These are phyloP conservation scores for Lactarius tabidus DNA, from an alignment of 768 basidiomycete genomes.

Conservation along the genomic window DNA sequence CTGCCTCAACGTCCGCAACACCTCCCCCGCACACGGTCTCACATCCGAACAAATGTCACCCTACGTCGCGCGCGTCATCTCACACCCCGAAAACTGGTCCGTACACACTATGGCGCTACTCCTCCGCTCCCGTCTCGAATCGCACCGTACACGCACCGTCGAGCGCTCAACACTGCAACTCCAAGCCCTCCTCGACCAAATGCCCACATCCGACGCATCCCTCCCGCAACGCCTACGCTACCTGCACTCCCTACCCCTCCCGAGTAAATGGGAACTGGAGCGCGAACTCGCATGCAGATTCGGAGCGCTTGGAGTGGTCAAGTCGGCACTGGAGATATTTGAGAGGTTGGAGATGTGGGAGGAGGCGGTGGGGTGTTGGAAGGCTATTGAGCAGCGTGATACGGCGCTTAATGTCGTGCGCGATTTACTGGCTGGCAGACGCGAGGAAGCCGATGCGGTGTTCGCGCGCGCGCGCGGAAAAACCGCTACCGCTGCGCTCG, in stretches of 20 bases:
- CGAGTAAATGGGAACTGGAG: constrained; percentile 92
- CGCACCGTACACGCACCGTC: constrained; percentile 83
- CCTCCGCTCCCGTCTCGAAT: constrained; percentile 87
- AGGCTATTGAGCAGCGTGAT: constrained; percentile 72
- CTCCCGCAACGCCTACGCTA: constrained; percentile 72
- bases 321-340: constrained; percentile 90
- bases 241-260: constrained; percentile 77
- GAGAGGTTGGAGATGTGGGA: constrained; percentile 98
- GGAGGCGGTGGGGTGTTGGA: constrained; percentile 87
- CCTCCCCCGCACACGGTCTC: constrained; percentile 84
- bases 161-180: constrained; percentile 91
- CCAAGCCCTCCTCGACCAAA: constrained; percentile 94
- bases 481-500: constrained; percentile 41
- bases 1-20: constrained; percentile 87
- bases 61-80: constrained; percentile 84
- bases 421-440: constrained; percentile 79
- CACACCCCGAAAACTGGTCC: constrained; percentile 92
- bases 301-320: constrained; percentile 79
- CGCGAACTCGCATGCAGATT: constrained; percentile 83
- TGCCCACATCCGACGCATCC: constrained; percentile 80
- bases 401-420: constrained; percentile 77
- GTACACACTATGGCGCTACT: constrained; percentile 95
- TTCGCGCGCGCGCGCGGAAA: constrained; percentile 49
- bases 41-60: constrained; percentile 91
- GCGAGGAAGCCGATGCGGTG: constrained; percentile 77